Evolutionary conservation across 129 eudicot species (phyloP), one percentile per base, ranked within the genome.

Genomic region (Mikania micrantha): DNA sequence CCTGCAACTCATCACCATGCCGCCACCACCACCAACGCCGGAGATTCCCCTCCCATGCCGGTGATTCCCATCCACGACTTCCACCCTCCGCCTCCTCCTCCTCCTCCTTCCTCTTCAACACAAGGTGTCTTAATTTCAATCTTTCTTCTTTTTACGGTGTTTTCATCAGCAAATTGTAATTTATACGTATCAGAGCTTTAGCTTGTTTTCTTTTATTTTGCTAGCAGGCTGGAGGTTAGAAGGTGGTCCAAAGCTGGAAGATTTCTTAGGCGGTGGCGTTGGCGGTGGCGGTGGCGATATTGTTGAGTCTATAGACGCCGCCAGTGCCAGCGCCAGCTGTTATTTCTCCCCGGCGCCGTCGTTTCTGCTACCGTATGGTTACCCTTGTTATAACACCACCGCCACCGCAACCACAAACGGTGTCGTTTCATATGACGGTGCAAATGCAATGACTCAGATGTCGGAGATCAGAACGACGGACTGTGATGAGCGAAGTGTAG

Each of bases 211-310:
- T n/a, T n/a, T n/a, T n/a, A 0, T 38, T 49, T 39, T 12, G 24
- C 15, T 57, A 28, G 59, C 32, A 82, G 87, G 68, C 61, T 83
- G 95, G 88, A 74, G 78, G 59, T 87, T 78, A 52, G 91, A 79
- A 16, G 75, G 34, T 32, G 53, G 58, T 66, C 94, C 96, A 2
- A 85, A 91, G 82, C 80, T 91, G 27, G 97, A 87, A 75, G 94
- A 91, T 71, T 91, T 91, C 16, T 49, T 87, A 21, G 97, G 97
- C 5, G 73, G 82, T 2, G 67, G n/a, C n/a, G n/a, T n/a, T n/a
- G n/a, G 36, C 21, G 54, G 64, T 17, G 76, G 28, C 22, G 69
- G 27, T 13, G n/a, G 60, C 4, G 35, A 24, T 24, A 53, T 12
- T 12, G 16, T 19, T 7, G 34, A 22, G 2, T 2, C 60, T 0